phyloP scores from a whole-genome alignment of 768 basidiomycete species.

The Trametes punicea region DNA sequence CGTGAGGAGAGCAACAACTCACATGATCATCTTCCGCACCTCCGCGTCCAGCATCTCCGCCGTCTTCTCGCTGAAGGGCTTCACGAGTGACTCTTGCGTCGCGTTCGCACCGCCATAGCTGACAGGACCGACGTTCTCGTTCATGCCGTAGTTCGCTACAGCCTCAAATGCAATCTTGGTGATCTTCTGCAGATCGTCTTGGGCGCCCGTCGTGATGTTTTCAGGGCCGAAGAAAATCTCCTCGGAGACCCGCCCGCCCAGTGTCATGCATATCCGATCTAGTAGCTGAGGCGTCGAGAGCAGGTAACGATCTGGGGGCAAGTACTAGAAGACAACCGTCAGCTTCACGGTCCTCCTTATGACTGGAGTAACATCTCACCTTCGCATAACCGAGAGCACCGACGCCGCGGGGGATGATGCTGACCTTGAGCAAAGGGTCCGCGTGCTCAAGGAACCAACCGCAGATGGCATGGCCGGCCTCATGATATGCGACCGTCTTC shows the following conservation, averaged over 20 bases:
- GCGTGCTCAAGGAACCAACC: constrained; percentile 99
- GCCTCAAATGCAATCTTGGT: constrained; percentile 97
- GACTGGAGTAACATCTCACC: constrained; percentile 36
- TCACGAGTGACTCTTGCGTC: constrained; percentile 85
- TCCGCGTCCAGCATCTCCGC: constrained; percentile 88
- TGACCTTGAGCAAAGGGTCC: constrained; percentile 94
- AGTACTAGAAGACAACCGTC: constrained; percentile 51
- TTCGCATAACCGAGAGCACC: constrained; percentile 97
- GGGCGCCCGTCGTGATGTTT: constrained; percentile 96
- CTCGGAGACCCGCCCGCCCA: constrained; percentile 96
- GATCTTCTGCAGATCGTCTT: constrained; percentile 97
- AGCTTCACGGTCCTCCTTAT: no score
- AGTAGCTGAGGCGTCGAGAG: constrained; percentile 92
- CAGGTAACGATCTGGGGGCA: constrained; percentile 94
- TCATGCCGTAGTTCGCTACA: constrained; percentile 97
- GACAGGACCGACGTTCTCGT: constrained; percentile 88
- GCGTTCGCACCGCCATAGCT: constrained; percentile 91
- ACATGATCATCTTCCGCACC: constrained; percentile 96
- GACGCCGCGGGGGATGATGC: constrained; percentile 95
- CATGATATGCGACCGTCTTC: constrained; percentile 98
- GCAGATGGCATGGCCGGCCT: constrained; percentile 97
- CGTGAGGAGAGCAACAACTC: constrained; percentile 25
- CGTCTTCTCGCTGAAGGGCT: constrained; percentile 98
- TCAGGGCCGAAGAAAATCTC: constrained; percentile 94
- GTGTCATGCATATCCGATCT: constrained; percentile 97